Evolutionary conservation across 176 grass and related monocot genomes (phyloP).

Genomic region (Themeda triandra): DNA sequence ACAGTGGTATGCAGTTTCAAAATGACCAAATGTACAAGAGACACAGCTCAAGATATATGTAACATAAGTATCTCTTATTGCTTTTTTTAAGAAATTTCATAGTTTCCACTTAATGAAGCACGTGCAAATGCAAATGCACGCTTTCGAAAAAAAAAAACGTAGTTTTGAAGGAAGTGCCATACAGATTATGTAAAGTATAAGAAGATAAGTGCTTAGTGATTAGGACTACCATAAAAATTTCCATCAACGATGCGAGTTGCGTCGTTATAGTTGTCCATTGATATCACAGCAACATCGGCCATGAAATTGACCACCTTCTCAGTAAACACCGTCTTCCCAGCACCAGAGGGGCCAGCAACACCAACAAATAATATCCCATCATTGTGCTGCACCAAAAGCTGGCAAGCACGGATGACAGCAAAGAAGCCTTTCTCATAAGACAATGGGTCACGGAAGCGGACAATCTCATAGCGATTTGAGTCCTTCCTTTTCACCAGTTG

Average conservation of each 20-base stretch:
- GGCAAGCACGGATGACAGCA: slow-evolving; percentile 82
- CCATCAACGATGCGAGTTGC: slow-evolving; percentile 82
- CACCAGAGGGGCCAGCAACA: slow-evolving; percentile 88
- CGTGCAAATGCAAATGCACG: too few relatives aligned
- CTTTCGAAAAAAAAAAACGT: too few relatives aligned
- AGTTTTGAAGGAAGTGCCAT: neutral
- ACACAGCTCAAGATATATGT: neutral
- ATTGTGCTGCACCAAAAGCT: slow-evolving; percentile 81
- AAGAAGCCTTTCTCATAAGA: slow-evolving; percentile 99
- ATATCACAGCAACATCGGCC: slow-evolving; percentile 83
- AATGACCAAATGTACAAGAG: neutral
- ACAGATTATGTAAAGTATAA: neutral
- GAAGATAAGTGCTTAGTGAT: neutral
- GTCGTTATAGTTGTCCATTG: slow-evolving; percentile 99
- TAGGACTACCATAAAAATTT: slow-evolving; percentile 90
- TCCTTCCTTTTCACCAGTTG: slow-evolving; percentile 84
- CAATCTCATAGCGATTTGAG: slow-evolving; percentile 72
- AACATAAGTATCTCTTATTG: neutral
- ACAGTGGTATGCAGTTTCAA: slow-evolving; percentile 14
- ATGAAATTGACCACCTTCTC: slow-evolving; percentile 96
- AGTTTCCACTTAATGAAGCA: too few relatives aligned
- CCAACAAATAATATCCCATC: slow-evolving; percentile 87
- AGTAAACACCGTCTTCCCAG: slow-evolving; percentile 94
- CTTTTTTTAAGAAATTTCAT: neutral
- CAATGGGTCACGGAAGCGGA: slow-evolving; percentile 63